These are phyloP conservation scores for Schizophyllum commune DNA, from an alignment of 1,284 basidiomycete genomes.

Conservation along the genomic window DNA sequence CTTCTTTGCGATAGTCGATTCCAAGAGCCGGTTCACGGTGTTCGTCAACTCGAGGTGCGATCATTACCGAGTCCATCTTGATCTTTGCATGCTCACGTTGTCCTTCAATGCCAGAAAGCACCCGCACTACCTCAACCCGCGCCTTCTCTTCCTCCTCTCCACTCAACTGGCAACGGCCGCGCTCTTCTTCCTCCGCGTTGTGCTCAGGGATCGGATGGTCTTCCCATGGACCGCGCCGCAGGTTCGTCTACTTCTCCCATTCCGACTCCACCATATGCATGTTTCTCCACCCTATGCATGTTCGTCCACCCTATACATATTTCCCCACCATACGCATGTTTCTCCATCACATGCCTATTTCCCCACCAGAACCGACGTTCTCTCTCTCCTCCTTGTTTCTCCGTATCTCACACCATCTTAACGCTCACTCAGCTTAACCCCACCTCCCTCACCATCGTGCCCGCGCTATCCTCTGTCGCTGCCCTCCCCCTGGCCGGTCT, in stretches of 20 bases:
- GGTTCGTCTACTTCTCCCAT: not conserved
- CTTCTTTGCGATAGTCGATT: constrained; percentile 2
- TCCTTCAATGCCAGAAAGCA: constrained; percentile 5
- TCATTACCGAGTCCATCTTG: not conserved
- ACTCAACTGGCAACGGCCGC: constrained; percentile 4
- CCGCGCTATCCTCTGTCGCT: constrained; percentile 23
- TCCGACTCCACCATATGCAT: constrained; percentile 25
- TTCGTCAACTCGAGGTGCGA: constrained; percentile 11
- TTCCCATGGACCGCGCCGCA: constrained; percentile 4
- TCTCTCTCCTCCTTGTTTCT: constrained; percentile 29
- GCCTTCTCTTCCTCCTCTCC: constrained; percentile 6
- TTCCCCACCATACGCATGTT: constrained; percentile 26
- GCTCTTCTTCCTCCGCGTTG: constrained; percentile 6
- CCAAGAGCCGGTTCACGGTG: not conserved
- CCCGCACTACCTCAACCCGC: constrained; percentile 10
- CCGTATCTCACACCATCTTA: too few relatives aligned
- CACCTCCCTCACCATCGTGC: not conserved
- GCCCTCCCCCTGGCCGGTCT: constrained; percentile 29
- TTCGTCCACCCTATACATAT: not conserved
- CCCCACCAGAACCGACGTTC: not conserved
- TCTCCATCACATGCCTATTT: too few relatives aligned
- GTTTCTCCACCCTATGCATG: too few relatives aligned
- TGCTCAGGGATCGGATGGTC: constrained; percentile 9
- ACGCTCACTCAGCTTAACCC: not conserved
- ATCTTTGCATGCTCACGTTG: not conserved